These are phyloP conservation scores for Lyophyllum semitale DNA, from an alignment of 768 basidiomycete species.

Conservation along the genomic window DNA sequence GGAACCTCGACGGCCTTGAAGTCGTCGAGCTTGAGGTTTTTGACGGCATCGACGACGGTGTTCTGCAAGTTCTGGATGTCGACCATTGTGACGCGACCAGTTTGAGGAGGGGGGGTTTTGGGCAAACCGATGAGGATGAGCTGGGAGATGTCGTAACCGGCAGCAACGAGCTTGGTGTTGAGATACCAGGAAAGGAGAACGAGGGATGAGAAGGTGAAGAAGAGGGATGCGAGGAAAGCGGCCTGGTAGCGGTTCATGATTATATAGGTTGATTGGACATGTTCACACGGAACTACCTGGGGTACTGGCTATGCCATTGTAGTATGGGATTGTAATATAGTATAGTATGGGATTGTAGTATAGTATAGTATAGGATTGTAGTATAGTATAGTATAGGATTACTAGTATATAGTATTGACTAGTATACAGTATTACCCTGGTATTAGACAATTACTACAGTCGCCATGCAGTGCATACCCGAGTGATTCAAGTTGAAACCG, in stretches of 20 bases:
- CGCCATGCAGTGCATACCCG: neutral
- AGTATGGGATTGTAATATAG: neutral
- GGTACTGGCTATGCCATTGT: neutral
- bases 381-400: neutral
- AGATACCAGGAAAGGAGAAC: constrained; percentile 43
- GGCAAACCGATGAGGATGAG: constrained; percentile 67
- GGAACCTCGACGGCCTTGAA: constrained; percentile 37
- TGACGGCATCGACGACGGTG: constrained; percentile 16
- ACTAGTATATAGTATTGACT: neutral
- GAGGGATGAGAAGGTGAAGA: constrained; percentile 49
- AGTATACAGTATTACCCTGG: neutral
- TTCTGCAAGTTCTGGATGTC: constrained; percentile 21
- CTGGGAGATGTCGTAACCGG: constrained; percentile 58
- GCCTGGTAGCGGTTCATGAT: constrained; percentile 59
- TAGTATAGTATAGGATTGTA: neutral
- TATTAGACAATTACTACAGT: neutral
- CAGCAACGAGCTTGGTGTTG: constrained; percentile 43
- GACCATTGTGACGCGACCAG: constrained; percentile 15
- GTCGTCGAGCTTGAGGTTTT: constrained; percentile 26
- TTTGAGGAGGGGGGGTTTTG: constrained; percentile 18
- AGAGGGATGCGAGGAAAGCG: constrained; percentile 56
- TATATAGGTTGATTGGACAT: neutral
- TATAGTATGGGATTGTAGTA: neutral
- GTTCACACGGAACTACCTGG: constrained; percentile 12
- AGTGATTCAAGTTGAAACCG: neutral